Evolutionary conservation across 208 protist species (phyloP).

Genomic region (Wallacemonas sp.): DNA sequence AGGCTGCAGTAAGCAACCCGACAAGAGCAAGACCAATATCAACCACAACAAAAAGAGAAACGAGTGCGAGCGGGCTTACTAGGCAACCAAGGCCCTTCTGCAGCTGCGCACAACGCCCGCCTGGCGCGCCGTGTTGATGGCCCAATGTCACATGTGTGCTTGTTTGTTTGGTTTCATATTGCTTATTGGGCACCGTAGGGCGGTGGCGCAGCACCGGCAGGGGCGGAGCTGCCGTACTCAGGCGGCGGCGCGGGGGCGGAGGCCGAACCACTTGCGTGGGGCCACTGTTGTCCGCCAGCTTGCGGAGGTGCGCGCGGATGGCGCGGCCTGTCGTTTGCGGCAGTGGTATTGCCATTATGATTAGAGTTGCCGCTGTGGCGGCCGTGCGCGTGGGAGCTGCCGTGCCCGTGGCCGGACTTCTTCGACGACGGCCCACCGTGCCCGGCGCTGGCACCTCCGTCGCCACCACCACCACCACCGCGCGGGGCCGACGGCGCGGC

Average conservation of each 20-base stretch:
- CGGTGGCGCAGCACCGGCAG: neutral
- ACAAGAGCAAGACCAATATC: too few species aligned
- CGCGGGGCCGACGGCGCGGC: constrained; percentile 6
- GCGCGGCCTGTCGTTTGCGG: neutral
- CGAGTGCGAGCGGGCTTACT: too few species aligned
- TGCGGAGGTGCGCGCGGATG: neutral
- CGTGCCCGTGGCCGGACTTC: constrained; percentile 16
- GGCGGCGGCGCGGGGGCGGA: neutral
- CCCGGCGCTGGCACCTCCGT: constrained; percentile 21
- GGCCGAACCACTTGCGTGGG: neutral
- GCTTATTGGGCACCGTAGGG: constrained; percentile 1
- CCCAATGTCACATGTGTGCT: too few species aligned
- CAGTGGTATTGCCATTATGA: neutral
- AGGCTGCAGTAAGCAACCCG: too few species aligned
- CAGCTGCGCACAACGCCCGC: too few species aligned
- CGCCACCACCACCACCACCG: constrained; percentile 80
- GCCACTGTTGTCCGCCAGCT: neutral
- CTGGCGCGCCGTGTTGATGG: too few species aligned
- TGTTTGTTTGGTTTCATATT: too few species aligned
- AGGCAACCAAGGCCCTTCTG: too few species aligned
- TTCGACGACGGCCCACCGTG: neutral
- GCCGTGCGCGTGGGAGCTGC: constrained; percentile 5
- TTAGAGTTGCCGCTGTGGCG: constrained; percentile 12
- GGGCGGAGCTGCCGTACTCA: neutral
- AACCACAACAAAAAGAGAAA: too few species aligned